These are phyloP conservation scores for Dictyostelium firmibasis DNA, from an alignment of 78 protist species.

Conservation along the genomic window DNA sequence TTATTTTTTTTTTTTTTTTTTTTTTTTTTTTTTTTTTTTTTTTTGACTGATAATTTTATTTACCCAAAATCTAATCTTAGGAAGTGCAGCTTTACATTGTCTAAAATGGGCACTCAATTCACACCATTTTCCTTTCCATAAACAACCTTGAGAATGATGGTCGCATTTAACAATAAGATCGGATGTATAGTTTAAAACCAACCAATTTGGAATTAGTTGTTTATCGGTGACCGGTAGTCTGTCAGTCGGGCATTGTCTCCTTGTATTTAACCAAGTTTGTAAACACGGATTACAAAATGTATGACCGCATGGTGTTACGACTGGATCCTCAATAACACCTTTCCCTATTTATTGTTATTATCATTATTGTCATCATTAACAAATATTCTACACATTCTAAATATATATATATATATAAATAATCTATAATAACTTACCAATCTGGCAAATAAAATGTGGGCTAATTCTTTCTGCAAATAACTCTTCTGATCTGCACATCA, in stretches of 20 bases:
- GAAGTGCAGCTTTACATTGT: slow-evolving; percentile 73
- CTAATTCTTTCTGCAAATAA: slow-evolving; percentile 74
- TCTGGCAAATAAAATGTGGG: slow-evolving; percentile 74
- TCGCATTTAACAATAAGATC: slow-evolving; percentile 58
- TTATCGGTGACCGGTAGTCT: slow-evolving; percentile 75
- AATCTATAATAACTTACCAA: slow-evolving; percentile 1
- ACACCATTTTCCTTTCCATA: slow-evolving; percentile 74
- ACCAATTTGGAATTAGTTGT: slow-evolving; percentile 66
- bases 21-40: not conserved
- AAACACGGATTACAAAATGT: slow-evolving; percentile 71
- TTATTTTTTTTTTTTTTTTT: no score
- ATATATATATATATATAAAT: not conserved
- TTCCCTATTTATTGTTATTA: slow-evolving; percentile 6
- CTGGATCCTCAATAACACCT: slow-evolving; percentile 74
- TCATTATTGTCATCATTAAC: not conserved
- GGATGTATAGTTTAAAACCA: slow-evolving; percentile 43
- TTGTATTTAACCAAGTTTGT: slow-evolving; percentile 48
- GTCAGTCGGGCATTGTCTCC: slow-evolving; percentile 78
- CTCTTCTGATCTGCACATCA: slow-evolving; percentile 78
- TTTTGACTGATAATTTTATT: not conserved
- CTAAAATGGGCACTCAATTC: slow-evolving; percentile 30
- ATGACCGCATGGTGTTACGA: slow-evolving; percentile 78
- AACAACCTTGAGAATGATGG: slow-evolving; percentile 70
- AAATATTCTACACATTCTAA: not conserved
- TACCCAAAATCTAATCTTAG: slow-evolving; percentile 64